Percentiles rank a stretch among this genome's conserved stretches.
phyloP scores from a whole-genome alignment of 2,329 filamentous ascomycete species.

The Fusarium armeniacum region DNA sequence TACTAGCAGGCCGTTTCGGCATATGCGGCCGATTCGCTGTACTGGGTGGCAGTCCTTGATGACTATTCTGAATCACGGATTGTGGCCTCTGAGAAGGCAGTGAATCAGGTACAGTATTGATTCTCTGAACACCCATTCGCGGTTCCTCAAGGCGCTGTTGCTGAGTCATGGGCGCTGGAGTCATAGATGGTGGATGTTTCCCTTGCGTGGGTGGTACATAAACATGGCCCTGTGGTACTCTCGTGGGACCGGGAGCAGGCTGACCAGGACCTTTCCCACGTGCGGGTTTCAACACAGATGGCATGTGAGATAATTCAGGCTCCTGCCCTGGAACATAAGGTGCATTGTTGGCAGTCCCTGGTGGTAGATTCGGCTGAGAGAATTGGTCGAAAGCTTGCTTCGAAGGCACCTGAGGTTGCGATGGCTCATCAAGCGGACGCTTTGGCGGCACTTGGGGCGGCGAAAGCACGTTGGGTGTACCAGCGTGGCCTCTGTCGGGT shows the following conservation, averaged over 20 bases:
- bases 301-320: constrained; percentile 35
- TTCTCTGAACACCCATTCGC: constrained; percentile 38
- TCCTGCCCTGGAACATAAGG: constrained; percentile 23
- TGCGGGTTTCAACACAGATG: constrained; percentile 47
- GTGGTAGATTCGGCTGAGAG: background rate
- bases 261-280: constrained; percentile 39
- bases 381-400: constrained; percentile 8
- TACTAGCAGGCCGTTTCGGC: constrained; percentile 40
- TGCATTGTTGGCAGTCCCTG: background rate
- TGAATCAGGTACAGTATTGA: constrained; percentile 46
- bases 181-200: constrained; percentile 47
- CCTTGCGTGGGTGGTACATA: constrained; percentile 46
- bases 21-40: constrained; percentile 23
- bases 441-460: constrained; percentile 44
- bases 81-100: constrained; percentile 40
- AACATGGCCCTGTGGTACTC: constrained; percentile 26
- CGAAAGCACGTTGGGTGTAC: constrained; percentile 45
- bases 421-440: constrained; percentile 24
- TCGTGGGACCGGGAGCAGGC: background rate
- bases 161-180: constrained; percentile 40
- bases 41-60: constrained; percentile 8
- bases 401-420: constrained; percentile 18
- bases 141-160: constrained; percentile 43
- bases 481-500: constrained; percentile 37
- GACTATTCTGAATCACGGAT: constrained; percentile 23